Percentiles rank a stretch among this genome's conserved stretches.
phyloP scores from a whole-genome alignment of 768 basidiomycete genomes.

The Suillus placidus region DNA sequence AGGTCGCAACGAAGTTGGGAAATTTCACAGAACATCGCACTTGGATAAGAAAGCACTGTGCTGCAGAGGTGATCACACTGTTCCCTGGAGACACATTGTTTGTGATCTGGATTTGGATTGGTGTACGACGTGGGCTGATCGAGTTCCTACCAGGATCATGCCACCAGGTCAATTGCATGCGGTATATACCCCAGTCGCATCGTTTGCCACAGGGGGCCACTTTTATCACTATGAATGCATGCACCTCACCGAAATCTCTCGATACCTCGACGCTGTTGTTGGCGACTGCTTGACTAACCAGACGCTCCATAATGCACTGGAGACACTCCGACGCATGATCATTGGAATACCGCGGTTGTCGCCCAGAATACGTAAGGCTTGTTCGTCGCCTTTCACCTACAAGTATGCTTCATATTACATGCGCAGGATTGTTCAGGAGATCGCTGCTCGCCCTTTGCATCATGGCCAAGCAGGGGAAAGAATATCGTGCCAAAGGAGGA shows the following conservation, averaged over 20 bases:
- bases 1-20: not conserved
- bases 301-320: not conserved
- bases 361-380: not conserved
- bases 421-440: no score
- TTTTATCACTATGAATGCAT: constrained; percentile 12
- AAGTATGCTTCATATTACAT: no score
- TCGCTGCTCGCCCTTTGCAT: no score
- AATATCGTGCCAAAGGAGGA: no score
- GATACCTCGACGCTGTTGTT: not conserved
- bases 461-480: no score
- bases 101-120: no score
- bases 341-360: not conserved
- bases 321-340: constrained; percentile 7
- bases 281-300: constrained; percentile 8
- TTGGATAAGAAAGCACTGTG: not conserved
- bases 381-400: no score
- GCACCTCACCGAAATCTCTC: constrained; percentile 12
- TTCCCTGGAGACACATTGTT: no score
- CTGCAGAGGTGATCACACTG: not conserved
- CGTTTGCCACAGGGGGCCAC: constrained; percentile 8
- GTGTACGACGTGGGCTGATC: no score
- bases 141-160: no score
- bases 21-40: not conserved
- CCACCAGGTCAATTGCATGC: constrained; percentile 8
- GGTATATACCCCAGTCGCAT: constrained; percentile 9